These are phyloP conservation scores for Nephromyces sp. DNA, from an alignment of 169 alveolate species.

Conservation along the genomic window DNA sequence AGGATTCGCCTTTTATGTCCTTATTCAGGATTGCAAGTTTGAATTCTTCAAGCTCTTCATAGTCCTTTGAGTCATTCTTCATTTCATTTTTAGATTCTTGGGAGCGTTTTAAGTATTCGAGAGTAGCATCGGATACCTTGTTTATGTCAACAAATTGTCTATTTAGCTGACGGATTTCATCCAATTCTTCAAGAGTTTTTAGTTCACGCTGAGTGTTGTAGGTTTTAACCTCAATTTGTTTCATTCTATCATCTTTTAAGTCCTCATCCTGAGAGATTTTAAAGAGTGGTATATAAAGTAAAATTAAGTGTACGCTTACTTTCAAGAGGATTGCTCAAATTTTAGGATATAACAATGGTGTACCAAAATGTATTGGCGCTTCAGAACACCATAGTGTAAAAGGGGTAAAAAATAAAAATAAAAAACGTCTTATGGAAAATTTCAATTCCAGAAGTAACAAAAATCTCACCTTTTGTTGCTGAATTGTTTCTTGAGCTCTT, in stretches of 20 bases:
- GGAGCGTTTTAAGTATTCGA: conserved; percentile 40
- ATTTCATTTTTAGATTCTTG: too few species aligned
- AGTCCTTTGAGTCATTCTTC: too few species aligned
- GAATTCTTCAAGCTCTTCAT: too few species aligned
- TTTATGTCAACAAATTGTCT: conserved; percentile 25
- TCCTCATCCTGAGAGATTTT: conserved; percentile 15
- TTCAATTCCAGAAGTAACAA: background rate
- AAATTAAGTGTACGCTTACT: background rate
- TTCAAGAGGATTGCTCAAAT: background rate
- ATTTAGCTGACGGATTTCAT: conserved; percentile 30
- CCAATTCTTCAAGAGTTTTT: conserved; percentile 27
- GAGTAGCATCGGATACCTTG: conserved; percentile 28
- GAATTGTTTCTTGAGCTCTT: conserved; percentile 16
- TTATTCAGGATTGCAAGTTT: too few species aligned
- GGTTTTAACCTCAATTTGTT: conserved; percentile 30
- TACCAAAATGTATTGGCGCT: background rate
- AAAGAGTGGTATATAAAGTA: background rate
- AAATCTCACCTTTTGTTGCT: conserved; percentile 14
- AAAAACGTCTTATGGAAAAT: background rate
- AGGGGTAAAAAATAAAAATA: background rate
- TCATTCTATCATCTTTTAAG: conserved; percentile 32
- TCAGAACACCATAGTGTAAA: background rate
- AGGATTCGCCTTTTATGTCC: too few species aligned
- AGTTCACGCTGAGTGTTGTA: conserved; percentile 32
- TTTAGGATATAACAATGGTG: background rate